Evolutionary conservation across 371 early-diverging fungal species (phyloP), one percentile per base, ranked within the genome.

Genomic region (Mucor racemosus): DNA sequence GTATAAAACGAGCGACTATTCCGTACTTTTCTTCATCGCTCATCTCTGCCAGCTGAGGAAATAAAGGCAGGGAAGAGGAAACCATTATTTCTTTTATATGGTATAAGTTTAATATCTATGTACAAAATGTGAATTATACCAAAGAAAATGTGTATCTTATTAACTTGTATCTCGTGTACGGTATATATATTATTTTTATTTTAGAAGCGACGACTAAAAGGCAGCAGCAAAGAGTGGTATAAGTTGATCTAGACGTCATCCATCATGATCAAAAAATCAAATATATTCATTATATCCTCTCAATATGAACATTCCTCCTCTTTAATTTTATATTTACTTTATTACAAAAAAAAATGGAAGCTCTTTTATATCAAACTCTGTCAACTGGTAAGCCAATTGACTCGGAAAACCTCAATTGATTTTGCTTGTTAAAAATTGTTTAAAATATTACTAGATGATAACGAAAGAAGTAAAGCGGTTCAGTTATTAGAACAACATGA

Each of bases 1-100:
- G 79, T 62, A 81, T 76, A 58, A 77, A 79, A n/a, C 82, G 69
- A 53, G 79, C 85, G 42, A 85, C 68, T 26, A 81, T 76, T 48
- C 70, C 65, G 61, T 76, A 76, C 26, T 83, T 80, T 66, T 84
- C 82, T 57, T 76, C 76, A 19, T 76, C 67, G 26, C 60, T 76
- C 73, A 76, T 67, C 56, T 76, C 70, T 55, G 54, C 65, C 46
- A 74, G 60, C 40, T 70, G 71, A 42, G 73, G 67, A 21, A 73
- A 73, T 56, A 73, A 41, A 21, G 69, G 64, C 44, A 60, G 48
- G 34, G 72, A 68, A 44, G 60, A 59, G 10, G 60, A 65, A n/a
- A 60, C 60, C 66, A 65, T 65, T 38, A 13, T 41, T 33, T 19
- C 14, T 55, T 40, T 41, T 26, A 26, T 26, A 26, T 26, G 26